Evolutionary conservation across 495 filamentous ascomycete species (phyloP).

Genomic region (Geoglossum glabrum): DNA sequence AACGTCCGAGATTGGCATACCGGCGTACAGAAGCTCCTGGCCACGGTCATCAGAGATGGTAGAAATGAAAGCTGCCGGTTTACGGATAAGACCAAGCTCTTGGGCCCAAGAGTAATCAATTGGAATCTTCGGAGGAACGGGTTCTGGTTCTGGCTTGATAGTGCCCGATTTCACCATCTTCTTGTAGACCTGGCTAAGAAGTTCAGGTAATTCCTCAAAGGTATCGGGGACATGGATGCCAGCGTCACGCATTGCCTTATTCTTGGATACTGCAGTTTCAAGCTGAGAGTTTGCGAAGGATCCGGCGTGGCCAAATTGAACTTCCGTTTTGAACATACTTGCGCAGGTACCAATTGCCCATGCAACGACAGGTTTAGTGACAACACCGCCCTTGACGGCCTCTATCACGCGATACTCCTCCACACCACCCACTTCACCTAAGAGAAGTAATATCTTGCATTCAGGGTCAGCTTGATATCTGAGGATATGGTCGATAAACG

Average conservation of each 20-base stretch:
- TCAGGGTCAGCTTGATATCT: conserved; percentile 87
- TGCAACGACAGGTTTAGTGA: conserved; percentile 95
- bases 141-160: conserved; percentile 72
- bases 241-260: conserved; percentile 85
- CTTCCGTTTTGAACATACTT: conserved; percentile 99
- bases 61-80: conserved; percentile 98
- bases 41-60: conserved; percentile 99
- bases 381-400: conserved; percentile 77
- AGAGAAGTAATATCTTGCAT: conserved; percentile 88
- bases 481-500: conserved; percentile 95
- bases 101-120: conserved; percentile 99
- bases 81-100: conserved; percentile 96
- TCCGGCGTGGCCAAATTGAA: conserved; percentile 97
- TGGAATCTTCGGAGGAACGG: conserved; percentile 91
- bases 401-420: conserved; percentile 99
- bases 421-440: conserved; percentile 97
- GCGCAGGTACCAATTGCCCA: conserved; percentile 99
- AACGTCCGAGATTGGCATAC: conserved; percentile 98
- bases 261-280: conserved; percentile 91
- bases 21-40: conserved; percentile 94
- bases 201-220: conserved; percentile 79
- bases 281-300: conserved; percentile 98
- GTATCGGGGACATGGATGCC: conserved; percentile 89
- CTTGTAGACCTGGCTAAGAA: conserved; percentile 63
- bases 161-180: conserved; percentile 62